Base-by-base conservation (phyloP, 177 flowering plant genomes). In the Vitis hybrid region DNA sequence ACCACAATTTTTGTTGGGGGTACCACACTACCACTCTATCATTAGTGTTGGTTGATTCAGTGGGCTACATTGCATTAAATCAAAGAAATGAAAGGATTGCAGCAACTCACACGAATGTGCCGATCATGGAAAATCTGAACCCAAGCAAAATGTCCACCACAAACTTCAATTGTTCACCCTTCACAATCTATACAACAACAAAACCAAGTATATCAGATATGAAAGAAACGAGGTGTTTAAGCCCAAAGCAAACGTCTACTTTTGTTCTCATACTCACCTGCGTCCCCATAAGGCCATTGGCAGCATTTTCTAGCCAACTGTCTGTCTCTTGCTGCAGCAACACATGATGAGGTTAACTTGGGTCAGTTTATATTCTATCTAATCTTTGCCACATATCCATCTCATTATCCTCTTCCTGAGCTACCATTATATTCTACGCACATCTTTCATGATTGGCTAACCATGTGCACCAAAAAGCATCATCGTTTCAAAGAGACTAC, bases 241-340 rank as follows among this genome's bases (percentile, higher is more conserved):
- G 45, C 45, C 45, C 45, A 39, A 5, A 39, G 45, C 6, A 39
- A 39, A 5, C 8, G 39, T 39, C 45, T 1, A 7, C 3, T 39
- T 2, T 26, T 16, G 3, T 45, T 65, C 2, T 22, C n/a, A 55
- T 65, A 51, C 64, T 58, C 67, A 89, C 99, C 88, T 95, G 99
- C 56, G n/a, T 80, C 51, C 99, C 99, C 97, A 91, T 86, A 51
- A 95, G 91, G 65, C 98, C 98, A 78, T 91, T 89, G 55, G 86
- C 88, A 57, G 98, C 99, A 86, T 91, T 87, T 77, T 93, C 98
- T 64, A 95, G 48, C 99, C 94, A 95, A 82, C 97, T 91, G 63
- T 95, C 99, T 55, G 97, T 93, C 71, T 87, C 97, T 63, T 71
- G 59, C 97, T 94, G 86, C 82, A 83, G 57, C 13, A 83, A 60